Base-by-base conservation (phyloP, 2,329 filamentous ascomycete genomes). In the Ceratocystis albifundus region DNA sequence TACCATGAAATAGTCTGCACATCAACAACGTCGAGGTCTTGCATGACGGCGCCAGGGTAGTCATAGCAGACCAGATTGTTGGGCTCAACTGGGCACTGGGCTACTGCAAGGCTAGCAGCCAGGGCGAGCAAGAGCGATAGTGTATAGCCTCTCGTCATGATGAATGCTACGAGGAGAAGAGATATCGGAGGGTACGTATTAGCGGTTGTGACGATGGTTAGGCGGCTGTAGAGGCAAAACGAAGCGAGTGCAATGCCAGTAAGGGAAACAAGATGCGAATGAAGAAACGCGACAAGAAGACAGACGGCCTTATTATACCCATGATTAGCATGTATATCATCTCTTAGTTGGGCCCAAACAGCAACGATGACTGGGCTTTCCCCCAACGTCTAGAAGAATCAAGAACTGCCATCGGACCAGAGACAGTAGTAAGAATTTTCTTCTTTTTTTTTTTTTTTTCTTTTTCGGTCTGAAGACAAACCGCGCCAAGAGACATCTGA, bases 1-100 rank as follows among this genome's bases (percentile, higher is more conserved):
- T 68, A 68, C 67, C 67, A 68, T 3, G 67, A 48, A 36, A 68
- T 68, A 17, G 67, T 68, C 50, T 62, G 64, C 41, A 68, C 36
- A 45, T 68, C 67, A n/a, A 62, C 50, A 22, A 68, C 32, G 30
- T 68, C 61, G 1, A 68, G 57, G 53, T 66, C 57, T 32, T 68
- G 67, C 22, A 44, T 64, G 28, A 45, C 62, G 7, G 67, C 67
- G 20, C 67, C 67, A 22, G 67, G 67, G 20, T 68, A 68, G 50
- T 68, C 67, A 32, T 68, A 68, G 59, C 67, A 68, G 12, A 68
- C 57, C 10, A 68, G 61, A n/a, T 62, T 61, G 10, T 57, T 28
- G n/a, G 64, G 53, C 46, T 62, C 64, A 22, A 25, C 41, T 5
- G 62, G 50, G 30, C 67, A 68, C 36, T 68, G 67, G 57, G 45